Evolutionary conservation across 192 early-diverging fungal genomes (phyloP).

Genomic region (Paraglomus brasilianum): DNA sequence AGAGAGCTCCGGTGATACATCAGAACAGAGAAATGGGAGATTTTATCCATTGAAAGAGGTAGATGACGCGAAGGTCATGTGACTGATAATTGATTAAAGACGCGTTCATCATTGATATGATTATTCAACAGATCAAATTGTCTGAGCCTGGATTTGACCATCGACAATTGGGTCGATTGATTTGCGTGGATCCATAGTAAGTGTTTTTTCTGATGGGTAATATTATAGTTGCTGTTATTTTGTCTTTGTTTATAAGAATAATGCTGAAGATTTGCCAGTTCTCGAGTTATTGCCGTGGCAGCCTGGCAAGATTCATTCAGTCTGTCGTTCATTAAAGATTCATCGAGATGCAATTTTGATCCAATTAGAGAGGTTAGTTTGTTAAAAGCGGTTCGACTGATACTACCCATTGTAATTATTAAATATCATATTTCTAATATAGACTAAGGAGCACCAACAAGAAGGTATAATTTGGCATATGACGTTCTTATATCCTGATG

Average conservation of each 20-base stretch:
- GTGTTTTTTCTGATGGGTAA: background rate
- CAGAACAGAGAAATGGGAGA: background rate
- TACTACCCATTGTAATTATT: background rate
- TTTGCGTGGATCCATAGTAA: slow-evolving; percentile 19
- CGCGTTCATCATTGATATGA: background rate
- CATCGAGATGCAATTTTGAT: background rate
- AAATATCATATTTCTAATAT: background rate
- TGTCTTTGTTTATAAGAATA: background rate
- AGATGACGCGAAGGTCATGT: background rate
- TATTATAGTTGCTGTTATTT: background rate
- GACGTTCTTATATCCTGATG: slow-evolving; percentile 19
- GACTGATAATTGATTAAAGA: background rate
- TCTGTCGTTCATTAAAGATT: background rate
- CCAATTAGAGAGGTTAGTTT: slow-evolving; percentile 2
- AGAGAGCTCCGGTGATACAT: background rate
- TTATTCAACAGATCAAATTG: background rate
- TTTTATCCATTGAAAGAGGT: slow-evolving; percentile 18
- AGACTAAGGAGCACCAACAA: slow-evolving; percentile 10
- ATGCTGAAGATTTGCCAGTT: background rate
- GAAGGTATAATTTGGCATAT: slow-evolving; percentile 7
- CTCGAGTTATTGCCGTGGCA: slow-evolving; percentile 9
- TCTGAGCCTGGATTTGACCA: slow-evolving; percentile 21
- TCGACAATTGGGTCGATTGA: background rate
- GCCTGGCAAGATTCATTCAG: slow-evolving; percentile 24
- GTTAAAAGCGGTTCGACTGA: background rate